Evolutionary conservation across 179 eudicot species (phyloP).

Genomic region (Silene coronaria): DNA sequence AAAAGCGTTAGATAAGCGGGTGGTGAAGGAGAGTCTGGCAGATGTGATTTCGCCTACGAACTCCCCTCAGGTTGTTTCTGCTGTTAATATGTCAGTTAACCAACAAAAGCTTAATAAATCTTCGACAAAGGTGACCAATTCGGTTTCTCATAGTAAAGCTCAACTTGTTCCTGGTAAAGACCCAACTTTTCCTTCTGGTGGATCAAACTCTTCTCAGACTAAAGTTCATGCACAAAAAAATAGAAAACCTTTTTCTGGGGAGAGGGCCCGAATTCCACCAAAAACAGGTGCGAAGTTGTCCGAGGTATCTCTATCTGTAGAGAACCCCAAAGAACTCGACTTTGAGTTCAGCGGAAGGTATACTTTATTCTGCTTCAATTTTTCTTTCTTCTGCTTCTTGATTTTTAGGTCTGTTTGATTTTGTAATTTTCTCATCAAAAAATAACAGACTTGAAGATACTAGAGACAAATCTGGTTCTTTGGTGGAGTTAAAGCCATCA

Average conservation of each 20-base stretch:
- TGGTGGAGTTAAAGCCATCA: conserved; percentile 40
- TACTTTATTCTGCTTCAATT: conserved; percentile 9
- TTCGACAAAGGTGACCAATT: conserved; percentile 31
- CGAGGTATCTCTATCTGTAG: conserved; percentile 32
- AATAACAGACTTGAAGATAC: conserved; percentile 45
- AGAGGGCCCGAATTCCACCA: conserved; percentile 43
- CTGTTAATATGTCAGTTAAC: conserved; percentile 36
- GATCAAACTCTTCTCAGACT: conserved; percentile 31
- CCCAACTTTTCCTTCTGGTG: conserved; percentile 29
- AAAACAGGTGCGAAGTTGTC: conserved; percentile 29
- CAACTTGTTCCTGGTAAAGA: conserved; percentile 34
- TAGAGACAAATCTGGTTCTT: conserved; percentile 33
- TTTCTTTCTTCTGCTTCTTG: conserved; percentile 2
- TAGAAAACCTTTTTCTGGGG: conserved; percentile 41
- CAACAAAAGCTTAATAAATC: conserved; percentile 33
- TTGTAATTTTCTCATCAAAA: conserved; percentile 16
- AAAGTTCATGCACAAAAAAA: conserved; percentile 38
- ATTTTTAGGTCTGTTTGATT: conserved; percentile 1
- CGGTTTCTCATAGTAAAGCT: conserved; percentile 34
- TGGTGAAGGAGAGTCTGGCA: conserved; percentile 30
- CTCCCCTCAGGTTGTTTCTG: conserved; percentile 37
- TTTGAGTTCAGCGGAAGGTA: conserved; percentile 51
- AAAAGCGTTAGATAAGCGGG: conserved; percentile 28
- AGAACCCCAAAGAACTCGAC: conserved; percentile 31
- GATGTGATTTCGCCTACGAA: conserved; percentile 38